Percentiles rank a stretch among this genome's conserved stretches.
These are phyloP conservation scores for Sphagnurus paluster DNA, from an alignment of 1,284 basidiomycete species.

Conservation along the genomic window DNA sequence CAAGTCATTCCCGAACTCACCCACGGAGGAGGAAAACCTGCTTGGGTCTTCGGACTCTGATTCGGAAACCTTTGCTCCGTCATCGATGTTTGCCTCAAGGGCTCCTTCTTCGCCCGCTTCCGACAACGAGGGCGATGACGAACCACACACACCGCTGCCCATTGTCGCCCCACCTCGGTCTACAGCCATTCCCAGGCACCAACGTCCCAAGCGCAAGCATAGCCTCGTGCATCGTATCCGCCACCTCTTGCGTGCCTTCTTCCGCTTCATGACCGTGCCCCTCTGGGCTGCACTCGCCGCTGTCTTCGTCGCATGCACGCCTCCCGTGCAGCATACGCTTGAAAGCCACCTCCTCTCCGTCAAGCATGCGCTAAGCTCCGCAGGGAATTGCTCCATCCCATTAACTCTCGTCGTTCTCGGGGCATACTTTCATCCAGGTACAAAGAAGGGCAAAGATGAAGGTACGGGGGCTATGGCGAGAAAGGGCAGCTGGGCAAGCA, in stretches of 20 bases:
- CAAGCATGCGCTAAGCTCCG: constrained; percentile 69
- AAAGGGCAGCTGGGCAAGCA: not conserved
- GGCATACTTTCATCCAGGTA: constrained; percentile 77
- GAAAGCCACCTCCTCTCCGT: constrained; percentile 64
- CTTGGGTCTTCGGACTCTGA: constrained; percentile 27
- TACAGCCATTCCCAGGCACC: constrained; percentile 3
- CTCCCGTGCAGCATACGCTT: constrained; percentile 71
- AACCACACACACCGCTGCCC: not conserved
- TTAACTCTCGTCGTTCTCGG: constrained; percentile 90
- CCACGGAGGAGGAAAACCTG: constrained; percentile 38
- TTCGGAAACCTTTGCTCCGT: not conserved
- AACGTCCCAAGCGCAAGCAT: not conserved
- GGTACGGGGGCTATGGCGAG: not conserved
- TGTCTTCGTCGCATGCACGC: constrained; percentile 79
- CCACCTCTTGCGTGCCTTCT: constrained; percentile 45
- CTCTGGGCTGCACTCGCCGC: constrained; percentile 81
- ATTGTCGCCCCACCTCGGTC: not conserved
- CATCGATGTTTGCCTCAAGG: too few relatives aligned
- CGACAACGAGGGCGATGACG: not conserved
- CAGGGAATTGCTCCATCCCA: constrained; percentile 85
- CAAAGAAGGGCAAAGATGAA: not conserved
- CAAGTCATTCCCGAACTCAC: constrained; percentile 69
- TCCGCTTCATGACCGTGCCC: constrained; percentile 86
- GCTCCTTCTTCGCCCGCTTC: not conserved
- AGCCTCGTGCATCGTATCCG: not conserved